Evolutionary conservation across 345 rosid species (phyloP).

Genomic region (Euphorbia tirucalli): DNA sequence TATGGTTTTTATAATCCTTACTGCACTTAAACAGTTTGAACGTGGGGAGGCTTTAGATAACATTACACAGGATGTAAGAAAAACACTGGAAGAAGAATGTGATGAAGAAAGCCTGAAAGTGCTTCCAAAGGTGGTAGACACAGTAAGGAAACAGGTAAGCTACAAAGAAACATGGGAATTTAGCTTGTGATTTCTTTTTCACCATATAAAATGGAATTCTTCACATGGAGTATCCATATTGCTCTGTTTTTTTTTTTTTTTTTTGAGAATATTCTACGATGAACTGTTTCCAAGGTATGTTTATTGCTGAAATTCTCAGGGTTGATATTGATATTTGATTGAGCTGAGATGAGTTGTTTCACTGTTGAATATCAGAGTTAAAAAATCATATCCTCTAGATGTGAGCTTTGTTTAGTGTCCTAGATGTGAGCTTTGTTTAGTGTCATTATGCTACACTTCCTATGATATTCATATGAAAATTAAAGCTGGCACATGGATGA

Average conservation of each 20-base stretch:
- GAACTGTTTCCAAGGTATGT: neutral
- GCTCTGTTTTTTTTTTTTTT: neutral
- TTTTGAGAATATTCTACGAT: neutral
- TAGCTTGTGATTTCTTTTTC: neutral
- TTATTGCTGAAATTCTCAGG: neutral
- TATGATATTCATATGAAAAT: neutral
- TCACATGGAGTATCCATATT: neutral
- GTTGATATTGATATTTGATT: neutral
- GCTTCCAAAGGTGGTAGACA: conserved; percentile 81
- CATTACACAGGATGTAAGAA: conserved; percentile 68
- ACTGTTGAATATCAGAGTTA: neutral
- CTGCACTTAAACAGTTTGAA: conserved; percentile 59
- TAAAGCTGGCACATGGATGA: neutral
- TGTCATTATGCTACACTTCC: neutral
- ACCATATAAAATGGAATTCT: neutral
- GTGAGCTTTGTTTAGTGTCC: no score
- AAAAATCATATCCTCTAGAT: neutral
- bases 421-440: no score
- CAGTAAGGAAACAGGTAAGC: conserved; percentile 78
- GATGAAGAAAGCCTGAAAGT: conserved; percentile 80
- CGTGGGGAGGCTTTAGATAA: conserved; percentile 93
- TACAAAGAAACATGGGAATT: neutral
- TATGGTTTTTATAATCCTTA: conserved; percentile 2
- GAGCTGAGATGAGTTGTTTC: neutral
- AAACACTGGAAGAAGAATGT: conserved; percentile 68